Evolutionary conservation across 495 filamentous ascomycete genomes (phyloP), one percentile per base, ranked within the genome.

Genomic region (Podospora tetraspora): DNA sequence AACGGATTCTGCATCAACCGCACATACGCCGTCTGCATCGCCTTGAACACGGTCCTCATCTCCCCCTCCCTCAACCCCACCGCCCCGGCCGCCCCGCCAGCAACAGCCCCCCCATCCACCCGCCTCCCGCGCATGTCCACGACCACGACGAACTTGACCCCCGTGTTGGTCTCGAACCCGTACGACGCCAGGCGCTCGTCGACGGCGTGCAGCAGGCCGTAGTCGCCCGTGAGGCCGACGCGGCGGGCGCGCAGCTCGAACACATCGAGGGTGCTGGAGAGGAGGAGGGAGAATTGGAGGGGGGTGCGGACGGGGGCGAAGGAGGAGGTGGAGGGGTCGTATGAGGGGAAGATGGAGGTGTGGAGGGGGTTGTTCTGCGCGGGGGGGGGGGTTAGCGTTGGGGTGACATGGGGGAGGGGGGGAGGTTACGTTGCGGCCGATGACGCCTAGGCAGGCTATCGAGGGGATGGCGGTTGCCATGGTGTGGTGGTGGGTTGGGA

Each of bases 161-260:
- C 94, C 7, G 96, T 98, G 77, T 96, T 97, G n/a, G 95, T 98
- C 74, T 97, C 84, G 88, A 92, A 98, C 68, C 95, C 95, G 82
- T 97, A 99, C 66, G 90, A 87, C 21, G 93, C 92, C 23, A 98
- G 82, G 12, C 92, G 87, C 78, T 99, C 96, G 79, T 98, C 96
- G 57, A 99, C 83, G 21, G 92, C 91, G 57, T 97, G 93, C 37
- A 99, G 83, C 0, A 98, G 85, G 8, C 96, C 96, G 66, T 93
- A 91, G 74, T 98, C 96, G 71, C 94, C 93, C 1, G 79, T 77
- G 1, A 87, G 75, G 0, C 81, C 76, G 29, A 77, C 73, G 84
- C 72, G 79, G 21, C 87, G 87, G 6, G 88, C 76, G 52, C 93
- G 91, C 30, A 90, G 85, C 65, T 94, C 92, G 82, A 99, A 96